phyloP scores from a whole-genome alignment of 305 asterid genomes.

The Plantago rigida region DNA sequence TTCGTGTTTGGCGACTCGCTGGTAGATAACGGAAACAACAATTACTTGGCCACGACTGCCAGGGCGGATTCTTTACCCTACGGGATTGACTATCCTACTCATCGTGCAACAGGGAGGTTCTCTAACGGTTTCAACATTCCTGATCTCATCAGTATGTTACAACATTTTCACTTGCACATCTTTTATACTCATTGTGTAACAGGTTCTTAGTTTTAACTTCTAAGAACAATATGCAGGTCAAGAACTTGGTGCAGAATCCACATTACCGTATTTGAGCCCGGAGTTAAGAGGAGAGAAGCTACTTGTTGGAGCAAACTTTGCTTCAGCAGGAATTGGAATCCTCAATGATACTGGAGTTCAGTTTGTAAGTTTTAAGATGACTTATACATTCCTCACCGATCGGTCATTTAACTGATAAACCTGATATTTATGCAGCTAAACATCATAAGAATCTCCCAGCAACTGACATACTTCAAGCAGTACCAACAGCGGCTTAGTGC shows the following conservation, averaged over 20 bases:
- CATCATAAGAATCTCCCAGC: constrained; percentile 38
- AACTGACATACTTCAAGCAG: constrained; percentile 28
- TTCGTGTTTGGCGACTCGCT: constrained; percentile 67
- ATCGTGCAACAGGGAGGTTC: constrained; percentile 59
- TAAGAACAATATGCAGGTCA: constrained; percentile 31
- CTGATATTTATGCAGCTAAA: constrained; percentile 28
- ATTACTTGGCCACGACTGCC: constrained; percentile 48
- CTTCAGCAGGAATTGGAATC: constrained; percentile 62
- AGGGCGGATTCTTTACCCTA: constrained; percentile 69
- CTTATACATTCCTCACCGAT: too few species aligned
- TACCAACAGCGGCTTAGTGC: constrained; percentile 35
- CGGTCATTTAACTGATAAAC: background rate
- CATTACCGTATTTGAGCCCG: constrained; percentile 46
- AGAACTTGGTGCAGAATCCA: constrained; percentile 43
- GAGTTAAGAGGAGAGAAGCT: constrained; percentile 38
- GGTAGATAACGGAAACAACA: constrained; percentile 70
- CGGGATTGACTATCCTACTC: constrained; percentile 61
- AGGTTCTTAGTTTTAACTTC: background rate
- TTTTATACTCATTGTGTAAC: background rate
- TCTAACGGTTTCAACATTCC: constrained; percentile 64
- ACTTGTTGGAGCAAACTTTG: constrained; percentile 58
- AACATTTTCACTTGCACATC: background rate
- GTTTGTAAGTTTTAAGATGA: constrained; percentile 34
- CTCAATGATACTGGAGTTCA: constrained; percentile 59
- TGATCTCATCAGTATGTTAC: constrained; percentile 48